Evolutionary conservation across 805 yeast species (phyloP).

Genomic region (Blastobotrys mokoenaii): DNA sequence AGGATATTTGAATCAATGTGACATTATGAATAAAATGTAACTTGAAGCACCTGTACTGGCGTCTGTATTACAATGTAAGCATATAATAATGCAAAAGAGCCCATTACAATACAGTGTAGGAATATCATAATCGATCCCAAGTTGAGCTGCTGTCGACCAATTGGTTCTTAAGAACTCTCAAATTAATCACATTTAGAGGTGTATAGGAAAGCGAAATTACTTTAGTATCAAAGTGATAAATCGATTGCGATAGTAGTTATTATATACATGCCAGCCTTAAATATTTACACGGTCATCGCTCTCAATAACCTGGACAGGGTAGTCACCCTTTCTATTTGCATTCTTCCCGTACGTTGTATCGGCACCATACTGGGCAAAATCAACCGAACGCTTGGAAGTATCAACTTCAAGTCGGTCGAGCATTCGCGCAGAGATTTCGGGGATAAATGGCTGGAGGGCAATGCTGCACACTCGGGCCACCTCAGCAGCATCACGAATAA

Average conservation of each 20-base stretch:
- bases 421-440: constrained; percentile 47
- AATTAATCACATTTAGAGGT: too few species aligned
- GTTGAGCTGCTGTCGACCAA: too few species aligned
- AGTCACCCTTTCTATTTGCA: constrained; percentile 44
- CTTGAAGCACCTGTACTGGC: too few species aligned
- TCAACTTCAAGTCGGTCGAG: constrained; percentile 58
- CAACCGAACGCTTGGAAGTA: constrained; percentile 32
- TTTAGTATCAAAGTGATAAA: too few species aligned
- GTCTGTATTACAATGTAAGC: too few species aligned
- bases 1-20: too few species aligned
- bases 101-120: neutral
- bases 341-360: constrained; percentile 55
- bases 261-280: neutral
- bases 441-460: constrained; percentile 64
- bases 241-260: too few species aligned
- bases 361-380: constrained; percentile 43
- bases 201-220: too few species aligned
- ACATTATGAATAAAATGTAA: too few species aligned
- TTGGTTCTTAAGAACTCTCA: too few species aligned
- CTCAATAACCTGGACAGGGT: constrained; percentile 32
- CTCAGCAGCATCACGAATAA: constrained; percentile 62
- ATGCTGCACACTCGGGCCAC: constrained; percentile 59
- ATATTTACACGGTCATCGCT: neutral
- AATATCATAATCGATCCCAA: neutral
- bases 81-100: too few species aligned